Evolutionary conservation across 139 green algal species (phyloP).

Genomic region (Tetraselmis chui): DNA sequence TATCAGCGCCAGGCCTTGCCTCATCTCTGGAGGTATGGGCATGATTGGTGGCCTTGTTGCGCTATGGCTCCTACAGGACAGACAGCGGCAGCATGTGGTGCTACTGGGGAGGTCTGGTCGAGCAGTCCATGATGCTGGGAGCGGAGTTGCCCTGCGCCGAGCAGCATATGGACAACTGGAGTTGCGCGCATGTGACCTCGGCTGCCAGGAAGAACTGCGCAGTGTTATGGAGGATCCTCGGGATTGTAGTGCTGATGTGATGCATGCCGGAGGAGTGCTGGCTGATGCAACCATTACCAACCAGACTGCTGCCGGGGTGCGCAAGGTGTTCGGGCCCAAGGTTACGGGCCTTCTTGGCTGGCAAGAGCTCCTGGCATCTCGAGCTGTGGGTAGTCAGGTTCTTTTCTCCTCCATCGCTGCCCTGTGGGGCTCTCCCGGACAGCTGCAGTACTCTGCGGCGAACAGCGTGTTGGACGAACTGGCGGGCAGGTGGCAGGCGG

Average conservation of each 20-base stretch:
- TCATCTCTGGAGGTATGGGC: slow-evolving; percentile 51
- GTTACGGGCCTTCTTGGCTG: background rate
- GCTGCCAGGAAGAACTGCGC: background rate
- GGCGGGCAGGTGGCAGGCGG: slow-evolving; percentile 5
- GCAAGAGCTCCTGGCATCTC: background rate
- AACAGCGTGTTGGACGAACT: slow-evolving; percentile 59
- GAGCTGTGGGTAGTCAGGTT: slow-evolving; percentile 15
- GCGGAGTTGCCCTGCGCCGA: too few species aligned
- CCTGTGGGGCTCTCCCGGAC: slow-evolving; percentile 67
- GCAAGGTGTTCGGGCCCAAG: slow-evolving; percentile 33
- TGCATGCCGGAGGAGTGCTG: slow-evolving; percentile 71
- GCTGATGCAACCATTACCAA: slow-evolving; percentile 55
- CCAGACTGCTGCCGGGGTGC: slow-evolving; percentile 33
- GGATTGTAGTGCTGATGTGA: slow-evolving; percentile 9
- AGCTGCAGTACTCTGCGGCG: slow-evolving; percentile 71
- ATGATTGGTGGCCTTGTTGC: slow-evolving; percentile 41
- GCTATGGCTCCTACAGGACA: slow-evolving; percentile 25
- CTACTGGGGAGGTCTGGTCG: slow-evolving; percentile 7
- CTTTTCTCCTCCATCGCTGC: slow-evolving; percentile 64
- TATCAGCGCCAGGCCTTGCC: background rate
- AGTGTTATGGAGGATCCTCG: background rate
- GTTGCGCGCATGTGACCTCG: background rate
- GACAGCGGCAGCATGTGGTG: background rate
- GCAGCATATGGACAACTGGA: background rate
- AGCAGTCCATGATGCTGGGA: background rate